phyloP scores from a whole-genome alignment of 345 rosid species.

The Moricandia moricandioides region DNA sequence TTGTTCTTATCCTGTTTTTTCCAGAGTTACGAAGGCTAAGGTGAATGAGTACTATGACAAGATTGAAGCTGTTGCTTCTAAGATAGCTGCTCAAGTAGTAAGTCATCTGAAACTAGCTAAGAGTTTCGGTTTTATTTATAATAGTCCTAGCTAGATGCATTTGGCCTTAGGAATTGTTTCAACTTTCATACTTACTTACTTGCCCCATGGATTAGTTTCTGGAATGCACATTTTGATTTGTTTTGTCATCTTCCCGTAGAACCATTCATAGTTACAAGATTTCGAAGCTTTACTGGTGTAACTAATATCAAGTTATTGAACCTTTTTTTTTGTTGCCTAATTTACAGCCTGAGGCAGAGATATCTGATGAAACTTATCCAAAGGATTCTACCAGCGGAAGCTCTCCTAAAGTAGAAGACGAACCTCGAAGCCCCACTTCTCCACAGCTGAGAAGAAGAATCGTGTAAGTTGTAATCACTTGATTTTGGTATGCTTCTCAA shows the following conservation, averaged over 20 bases:
- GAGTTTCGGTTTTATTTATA: no score
- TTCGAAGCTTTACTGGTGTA: neutral
- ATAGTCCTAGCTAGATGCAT: neutral
- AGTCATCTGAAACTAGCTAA: neutral
- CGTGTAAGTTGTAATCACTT: neutral
- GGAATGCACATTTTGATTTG: neutral
- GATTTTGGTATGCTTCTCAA: neutral
- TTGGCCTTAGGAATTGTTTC: neutral
- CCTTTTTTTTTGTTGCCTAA: neutral
- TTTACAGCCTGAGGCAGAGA: neutral
- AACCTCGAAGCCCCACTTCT: neutral
- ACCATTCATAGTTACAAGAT: neutral
- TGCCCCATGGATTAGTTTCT: neutral
- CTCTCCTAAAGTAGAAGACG: neutral
- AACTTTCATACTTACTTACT: neutral
- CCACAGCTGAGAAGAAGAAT: conserved; percentile 1
- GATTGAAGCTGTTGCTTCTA: conserved; percentile 74
- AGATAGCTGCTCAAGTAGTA: conserved; percentile 30
- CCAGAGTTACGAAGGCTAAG: conserved; percentile 68
- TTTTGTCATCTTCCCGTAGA: neutral
- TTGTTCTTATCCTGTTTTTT: neutral
- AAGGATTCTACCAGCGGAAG: neutral
- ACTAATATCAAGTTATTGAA: neutral
- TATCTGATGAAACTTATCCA: neutral
- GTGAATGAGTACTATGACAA: conserved; percentile 75